Evolutionary conservation across 306 rosid species (phyloP).

Genomic region (Pyrus betulifolia): DNA sequence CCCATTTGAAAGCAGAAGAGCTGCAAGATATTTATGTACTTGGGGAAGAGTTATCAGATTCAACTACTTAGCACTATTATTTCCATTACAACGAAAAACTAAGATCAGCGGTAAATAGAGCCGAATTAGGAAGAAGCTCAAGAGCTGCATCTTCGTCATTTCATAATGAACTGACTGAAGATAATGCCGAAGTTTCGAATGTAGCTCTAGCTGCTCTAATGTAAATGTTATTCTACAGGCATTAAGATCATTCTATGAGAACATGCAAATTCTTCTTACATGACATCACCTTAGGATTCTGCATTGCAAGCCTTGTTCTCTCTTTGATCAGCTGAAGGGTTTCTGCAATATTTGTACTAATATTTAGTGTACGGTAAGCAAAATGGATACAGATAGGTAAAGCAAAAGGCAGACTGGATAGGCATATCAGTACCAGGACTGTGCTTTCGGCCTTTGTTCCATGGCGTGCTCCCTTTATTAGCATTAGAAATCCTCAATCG

Average conservation of each 20-base stretch:
- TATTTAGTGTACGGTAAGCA: constrained; percentile 3
- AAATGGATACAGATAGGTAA: background rate
- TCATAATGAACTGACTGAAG: background rate
- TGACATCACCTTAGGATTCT: constrained; percentile 99
- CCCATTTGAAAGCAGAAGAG: background rate
- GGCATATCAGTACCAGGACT: constrained; percentile 46
- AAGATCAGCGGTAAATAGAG: background rate
- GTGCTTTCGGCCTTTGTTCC: constrained; percentile 98
- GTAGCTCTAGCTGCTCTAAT: background rate
- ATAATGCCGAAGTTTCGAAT: background rate
- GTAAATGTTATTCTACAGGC: background rate
- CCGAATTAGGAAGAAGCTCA: background rate
- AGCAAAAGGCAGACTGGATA: background rate
- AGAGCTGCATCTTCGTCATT: background rate
- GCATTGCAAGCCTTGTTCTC: constrained; percentile 93
- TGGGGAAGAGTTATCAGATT: background rate
- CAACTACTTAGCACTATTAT: too few species aligned
- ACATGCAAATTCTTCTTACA: constrained; percentile 68
- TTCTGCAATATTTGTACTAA: constrained; percentile 40
- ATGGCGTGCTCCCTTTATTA: constrained; percentile 78
- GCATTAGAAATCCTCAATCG: constrained; percentile 83
- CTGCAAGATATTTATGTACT: background rate
- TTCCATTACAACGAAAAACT: background rate
- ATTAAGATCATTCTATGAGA: constrained; percentile 19
- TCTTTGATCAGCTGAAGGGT: constrained; percentile 76